Percentiles rank a stretch among this genome's conserved stretches.
These are phyloP conservation scores for Spergularia bocconei DNA, from an alignment of 148 eudicot species.

Conservation along the genomic window DNA sequence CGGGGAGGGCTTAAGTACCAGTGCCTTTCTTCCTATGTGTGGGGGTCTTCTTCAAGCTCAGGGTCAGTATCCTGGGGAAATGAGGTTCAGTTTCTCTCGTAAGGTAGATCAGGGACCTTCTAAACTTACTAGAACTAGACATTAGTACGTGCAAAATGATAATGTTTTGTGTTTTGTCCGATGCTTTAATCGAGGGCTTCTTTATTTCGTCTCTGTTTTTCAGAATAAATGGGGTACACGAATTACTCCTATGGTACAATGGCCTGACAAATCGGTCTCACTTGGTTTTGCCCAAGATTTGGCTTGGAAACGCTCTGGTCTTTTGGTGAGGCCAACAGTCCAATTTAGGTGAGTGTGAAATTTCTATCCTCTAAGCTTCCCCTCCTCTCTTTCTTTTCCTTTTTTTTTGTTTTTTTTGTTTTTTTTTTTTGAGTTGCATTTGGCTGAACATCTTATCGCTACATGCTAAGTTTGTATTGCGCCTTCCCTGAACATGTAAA, in stretches of 20 bases:
- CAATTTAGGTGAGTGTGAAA: conserved; percentile 57
- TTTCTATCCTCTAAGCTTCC: conserved; percentile 1
- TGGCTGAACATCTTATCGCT: background rate
- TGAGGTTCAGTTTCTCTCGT: conserved; percentile 91
- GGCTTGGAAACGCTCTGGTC: conserved; percentile 95
- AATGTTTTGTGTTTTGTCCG: background rate
- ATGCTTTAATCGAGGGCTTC: background rate
- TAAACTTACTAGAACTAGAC: background rate
- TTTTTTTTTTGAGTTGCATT: background rate
- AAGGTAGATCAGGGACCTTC: conserved; percentile 46
- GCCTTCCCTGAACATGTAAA: too few relatives aligned
- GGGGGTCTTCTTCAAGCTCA: conserved; percentile 98
- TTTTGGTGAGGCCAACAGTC: conserved; percentile 77
- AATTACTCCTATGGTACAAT: conserved; percentile 74
- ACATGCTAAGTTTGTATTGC: too few relatives aligned
- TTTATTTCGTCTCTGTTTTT: conserved; percentile 17
- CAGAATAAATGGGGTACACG: conserved; percentile 93
- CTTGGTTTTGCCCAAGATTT: conserved; percentile 69
- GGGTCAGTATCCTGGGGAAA: conserved; percentile 97
- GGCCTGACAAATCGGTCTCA: conserved; percentile 78
- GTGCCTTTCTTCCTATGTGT: conserved; percentile 73
- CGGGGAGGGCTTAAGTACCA: conserved; percentile 92
- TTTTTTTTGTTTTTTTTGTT: too few relatives aligned
- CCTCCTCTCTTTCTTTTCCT: conserved; percentile 3
- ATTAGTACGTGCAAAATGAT: background rate